Evolutionary conservation across 2,329 filamentous ascomycete genomes (phyloP).

Genomic region (Verticillium isaacii): DNA sequence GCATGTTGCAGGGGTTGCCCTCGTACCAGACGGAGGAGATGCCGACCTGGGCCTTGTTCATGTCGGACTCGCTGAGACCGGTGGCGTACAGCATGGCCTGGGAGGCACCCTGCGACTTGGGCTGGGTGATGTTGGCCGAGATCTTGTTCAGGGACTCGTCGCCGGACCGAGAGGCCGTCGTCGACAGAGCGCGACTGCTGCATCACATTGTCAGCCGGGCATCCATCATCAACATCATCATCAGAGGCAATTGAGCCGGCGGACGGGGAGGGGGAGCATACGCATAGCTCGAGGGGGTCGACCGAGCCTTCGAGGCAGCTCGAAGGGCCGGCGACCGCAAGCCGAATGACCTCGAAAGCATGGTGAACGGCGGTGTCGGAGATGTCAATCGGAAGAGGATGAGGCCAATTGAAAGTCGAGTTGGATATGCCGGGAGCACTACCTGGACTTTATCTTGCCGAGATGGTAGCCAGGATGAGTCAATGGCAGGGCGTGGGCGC

Average conservation of each 20-base stretch:
- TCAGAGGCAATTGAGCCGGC: neutral
- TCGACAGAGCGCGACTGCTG: constrained; percentile 47
- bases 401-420: neutral
- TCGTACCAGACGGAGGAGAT: constrained; percentile 98
- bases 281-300: constrained; percentile 13
- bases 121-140: constrained; percentile 84
- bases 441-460: constrained; percentile 1
- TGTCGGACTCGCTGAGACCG: constrained; percentile 77
- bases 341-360: constrained; percentile 15
- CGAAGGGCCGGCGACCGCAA: constrained; percentile 17
- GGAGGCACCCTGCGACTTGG: constrained; percentile 95
- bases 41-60: constrained; percentile 95
- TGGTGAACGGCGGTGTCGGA: constrained; percentile 6
- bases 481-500: constrained; percentile 7
- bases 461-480: constrained; percentile 11
- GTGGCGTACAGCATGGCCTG: constrained; percentile 99
- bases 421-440: constrained; percentile 1
- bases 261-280: constrained; percentile 6
- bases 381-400: neutral
- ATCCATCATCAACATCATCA: neutral
- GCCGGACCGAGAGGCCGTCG: constrained; percentile 40
- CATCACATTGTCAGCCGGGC: constrained; percentile 6
- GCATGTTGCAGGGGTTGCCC: constrained; percentile 99
- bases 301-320: constrained; percentile 14
- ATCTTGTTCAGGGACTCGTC: constrained; percentile 71